Evolutionary conservation across 2,329 filamentous ascomycete species (phyloP).

Genomic region (Colletotrichum sp.): DNA sequence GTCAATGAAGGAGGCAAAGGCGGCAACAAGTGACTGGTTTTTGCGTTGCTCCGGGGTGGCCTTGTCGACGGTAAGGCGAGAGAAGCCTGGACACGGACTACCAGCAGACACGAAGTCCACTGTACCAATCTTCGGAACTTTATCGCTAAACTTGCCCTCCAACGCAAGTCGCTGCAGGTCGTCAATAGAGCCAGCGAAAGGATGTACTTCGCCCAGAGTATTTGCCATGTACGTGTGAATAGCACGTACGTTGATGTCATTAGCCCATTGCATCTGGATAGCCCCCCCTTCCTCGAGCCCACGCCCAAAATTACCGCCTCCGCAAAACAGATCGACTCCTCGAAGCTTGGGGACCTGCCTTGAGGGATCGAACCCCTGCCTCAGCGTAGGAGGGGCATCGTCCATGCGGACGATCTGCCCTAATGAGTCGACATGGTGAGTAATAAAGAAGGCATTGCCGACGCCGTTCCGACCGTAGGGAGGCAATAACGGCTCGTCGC

Average conservation of each 20-base stretch:
- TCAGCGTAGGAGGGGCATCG: constrained; percentile 32
- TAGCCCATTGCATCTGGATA: constrained; percentile 68
- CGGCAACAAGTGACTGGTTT: constrained; percentile 80
- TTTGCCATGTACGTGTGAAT: constrained; percentile 81
- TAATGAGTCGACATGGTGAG: constrained; percentile 32
- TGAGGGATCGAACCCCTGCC: constrained; percentile 61
- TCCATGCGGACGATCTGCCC: background rate
- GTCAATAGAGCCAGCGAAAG: constrained; percentile 77
- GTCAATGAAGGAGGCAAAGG: constrained; percentile 77
- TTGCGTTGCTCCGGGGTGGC: constrained; percentile 60
- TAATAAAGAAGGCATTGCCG: constrained; percentile 71
- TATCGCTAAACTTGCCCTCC: constrained; percentile 46
- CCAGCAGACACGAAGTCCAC: constrained; percentile 76
- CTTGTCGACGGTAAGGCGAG: constrained; percentile 63
- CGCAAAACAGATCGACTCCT: constrained; percentile 78
- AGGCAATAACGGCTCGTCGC: constrained; percentile 51
- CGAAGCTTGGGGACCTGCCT: constrained; percentile 44
- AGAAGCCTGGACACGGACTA: constrained; percentile 81
- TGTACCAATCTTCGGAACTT: constrained; percentile 63
- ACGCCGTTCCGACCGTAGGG: constrained; percentile 72
- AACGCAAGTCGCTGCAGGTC: constrained; percentile 66
- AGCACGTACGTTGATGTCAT: constrained; percentile 69
- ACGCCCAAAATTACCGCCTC: constrained; percentile 78
- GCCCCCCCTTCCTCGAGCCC: constrained; percentile 76
- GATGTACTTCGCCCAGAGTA: constrained; percentile 43